These are phyloP conservation scores for Helotiales sp. DNA, from an alignment of 2,329 filamentous ascomycete genomes.

Conservation along the genomic window DNA sequence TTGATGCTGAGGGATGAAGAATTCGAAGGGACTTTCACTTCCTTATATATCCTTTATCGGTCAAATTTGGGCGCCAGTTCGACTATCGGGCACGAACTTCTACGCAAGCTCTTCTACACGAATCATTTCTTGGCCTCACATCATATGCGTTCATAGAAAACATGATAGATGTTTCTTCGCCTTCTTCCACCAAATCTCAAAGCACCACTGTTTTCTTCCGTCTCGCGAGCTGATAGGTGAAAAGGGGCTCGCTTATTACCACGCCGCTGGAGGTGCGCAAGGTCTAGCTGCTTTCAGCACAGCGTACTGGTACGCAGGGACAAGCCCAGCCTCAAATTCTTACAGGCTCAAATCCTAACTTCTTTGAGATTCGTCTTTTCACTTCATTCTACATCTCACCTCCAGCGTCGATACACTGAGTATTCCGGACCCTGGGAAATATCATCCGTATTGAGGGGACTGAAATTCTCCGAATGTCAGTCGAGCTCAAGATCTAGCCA, in stretches of 20 bases:
- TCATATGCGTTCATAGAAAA: background rate
- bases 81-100: background rate
- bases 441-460: background rate
- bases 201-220: background rate
- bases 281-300: background rate
- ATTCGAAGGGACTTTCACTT: background rate
- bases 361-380: background rate
- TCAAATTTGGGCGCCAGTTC: background rate
- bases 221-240: background rate
- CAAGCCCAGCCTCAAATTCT: background rate
- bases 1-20: background rate
- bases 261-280: background rate
- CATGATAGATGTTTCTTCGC: background rate
- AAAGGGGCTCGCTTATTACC: background rate
- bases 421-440: background rate
- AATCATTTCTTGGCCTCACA: background rate
- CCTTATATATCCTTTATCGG: constrained; percentile 1
- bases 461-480: background rate
- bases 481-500: constrained; percentile 8
- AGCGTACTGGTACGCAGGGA: too few species aligned
- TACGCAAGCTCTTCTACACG: background rate
- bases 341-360: constrained; percentile 2
- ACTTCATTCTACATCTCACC: background rate
- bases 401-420: background rate
- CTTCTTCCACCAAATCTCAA: background rate